Base-by-base conservation (phyloP, 257 asterid genomes). In the Nicotiana benthamiana region DNA sequence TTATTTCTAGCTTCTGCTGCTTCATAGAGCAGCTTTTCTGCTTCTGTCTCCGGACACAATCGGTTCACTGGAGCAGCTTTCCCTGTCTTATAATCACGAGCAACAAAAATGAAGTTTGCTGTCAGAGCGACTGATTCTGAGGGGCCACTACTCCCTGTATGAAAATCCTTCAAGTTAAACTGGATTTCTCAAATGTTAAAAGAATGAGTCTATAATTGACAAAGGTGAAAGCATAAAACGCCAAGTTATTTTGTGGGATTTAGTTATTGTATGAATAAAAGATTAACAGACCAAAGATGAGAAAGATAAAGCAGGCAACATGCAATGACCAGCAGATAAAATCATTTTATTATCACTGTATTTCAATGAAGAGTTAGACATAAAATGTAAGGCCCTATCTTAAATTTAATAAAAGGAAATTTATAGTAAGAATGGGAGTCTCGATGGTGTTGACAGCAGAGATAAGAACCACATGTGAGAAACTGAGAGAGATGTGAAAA, bases 51-150 rank as follows among this genome's bases (percentile, higher is more conserved):
- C 17, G 97, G 93, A 28, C 70, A 70, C 77, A 93, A 77, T 77
- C 94, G 92, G 79, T 93, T 94, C 83, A 95, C 96, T 8, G 86
- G 91, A 81, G 99, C 93, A 83, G 99, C 97, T 88, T 91, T 90
- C 78, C 89, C 86, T 4, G 98, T 92, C 87, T 90, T 93, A 80
- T 90, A 93, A 85, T 95, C 99, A 64, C 99, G 98, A 61, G 99
- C 99, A 80, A 93, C 99, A 77, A 95, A 95, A 60, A 95, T 95
- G 92, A 95, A 95, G 81, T 90, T 95, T 82, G 99, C 99, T 10
- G 93, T 90, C 74, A 95, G 89, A 80, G 92, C 95, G 20, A 93
- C 85, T 27, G 94, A 87, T 66, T 91, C 97, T 63, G 90, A 81
- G 70, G 76, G 81, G 54, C 88, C 90, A 22, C 80, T 75, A 64